These are phyloP conservation scores for Raffaelea ambrosiae DNA, from an alignment of 2,329 filamentous ascomycete genomes.

Conservation along the genomic window DNA sequence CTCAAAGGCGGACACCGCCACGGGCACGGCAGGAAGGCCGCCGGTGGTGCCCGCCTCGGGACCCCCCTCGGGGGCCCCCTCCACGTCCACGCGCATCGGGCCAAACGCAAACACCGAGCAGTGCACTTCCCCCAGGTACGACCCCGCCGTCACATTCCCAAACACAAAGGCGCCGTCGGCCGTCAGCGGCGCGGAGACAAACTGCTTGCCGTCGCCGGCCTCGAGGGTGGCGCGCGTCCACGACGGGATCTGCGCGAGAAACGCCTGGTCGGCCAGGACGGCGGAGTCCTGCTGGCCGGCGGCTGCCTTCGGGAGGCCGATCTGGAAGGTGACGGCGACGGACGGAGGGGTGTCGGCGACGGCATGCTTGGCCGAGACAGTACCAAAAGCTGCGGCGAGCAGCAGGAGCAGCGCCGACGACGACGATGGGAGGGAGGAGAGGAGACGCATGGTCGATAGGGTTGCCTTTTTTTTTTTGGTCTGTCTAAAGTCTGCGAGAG, in stretches of 20 bases:
- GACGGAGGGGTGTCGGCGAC: neutral
- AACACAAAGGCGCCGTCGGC: slow-evolving; percentile 67
- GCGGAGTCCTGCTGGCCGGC: slow-evolving; percentile 1
- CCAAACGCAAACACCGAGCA: slow-evolving; percentile 66
- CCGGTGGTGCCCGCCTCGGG: slow-evolving; percentile 13
- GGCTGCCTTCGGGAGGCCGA: slow-evolving; percentile 5
- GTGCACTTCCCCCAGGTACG: slow-evolving; percentile 77
- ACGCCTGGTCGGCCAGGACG: neutral
- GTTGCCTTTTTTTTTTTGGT: too few species aligned
- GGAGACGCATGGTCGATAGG: neutral
- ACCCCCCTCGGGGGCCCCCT: slow-evolving; percentile 1
- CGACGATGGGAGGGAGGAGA: neutral
- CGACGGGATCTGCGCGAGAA: slow-evolving; percentile 36
- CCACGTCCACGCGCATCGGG: slow-evolving; percentile 71
- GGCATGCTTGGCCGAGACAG: neutral
- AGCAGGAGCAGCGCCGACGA: neutral
- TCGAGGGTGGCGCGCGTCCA: slow-evolving; percentile 60
- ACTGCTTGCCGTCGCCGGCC: slow-evolving; percentile 46
- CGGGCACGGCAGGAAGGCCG: slow-evolving; percentile 15
- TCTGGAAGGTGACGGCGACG: slow-evolving; percentile 9
- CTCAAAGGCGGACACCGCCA: slow-evolving; percentile 62
- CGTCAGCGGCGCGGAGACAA: slow-evolving; percentile 54
- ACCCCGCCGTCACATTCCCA: slow-evolving; percentile 58
- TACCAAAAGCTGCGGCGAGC: slow-evolving; percentile 1
- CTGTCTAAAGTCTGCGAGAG: too few species aligned